A percentile compares a stretch with the other conserved stretches of the same genome.
These are phyloP conservation scores for Cucumis hystrix DNA, from an alignment of 306 rosid genomes.

Conservation along the genomic window DNA sequence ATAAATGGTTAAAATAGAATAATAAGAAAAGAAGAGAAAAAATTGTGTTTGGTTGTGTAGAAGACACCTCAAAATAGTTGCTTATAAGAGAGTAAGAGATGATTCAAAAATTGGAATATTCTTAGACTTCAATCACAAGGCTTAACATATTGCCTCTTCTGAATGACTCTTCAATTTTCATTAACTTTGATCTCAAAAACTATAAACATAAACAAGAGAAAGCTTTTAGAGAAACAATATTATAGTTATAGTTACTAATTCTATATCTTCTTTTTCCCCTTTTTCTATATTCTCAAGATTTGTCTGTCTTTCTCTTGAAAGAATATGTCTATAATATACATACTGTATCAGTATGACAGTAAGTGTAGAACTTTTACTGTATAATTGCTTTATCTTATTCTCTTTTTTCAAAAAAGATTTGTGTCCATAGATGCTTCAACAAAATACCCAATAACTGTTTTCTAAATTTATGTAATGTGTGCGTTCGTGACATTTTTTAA, in stretches of 20 bases:
- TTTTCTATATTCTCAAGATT: background rate
- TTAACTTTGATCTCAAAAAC: background rate
- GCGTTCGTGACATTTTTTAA: too few relatives aligned
- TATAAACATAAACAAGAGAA: background rate
- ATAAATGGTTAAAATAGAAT: too few relatives aligned
- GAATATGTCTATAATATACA: background rate
- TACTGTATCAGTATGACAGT: background rate
- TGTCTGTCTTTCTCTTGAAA: background rate
- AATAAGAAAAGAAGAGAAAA: too few relatives aligned
- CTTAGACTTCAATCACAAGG: background rate
- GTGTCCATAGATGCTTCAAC: background rate
- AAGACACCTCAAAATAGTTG: background rate
- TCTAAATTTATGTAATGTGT: background rate
- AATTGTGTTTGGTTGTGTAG: background rate
- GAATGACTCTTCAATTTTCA: background rate
- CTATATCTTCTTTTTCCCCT: too few relatives aligned
- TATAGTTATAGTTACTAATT: background rate
- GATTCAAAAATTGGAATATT: constrained; percentile 1
- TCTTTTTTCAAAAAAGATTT: background rate
- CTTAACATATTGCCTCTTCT: background rate
- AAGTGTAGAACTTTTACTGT: background rate
- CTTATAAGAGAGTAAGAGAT: background rate
- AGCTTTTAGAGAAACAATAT: background rate
- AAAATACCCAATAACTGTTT: background rate
- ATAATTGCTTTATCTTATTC: background rate